Base-by-base conservation (phyloP, 2,329 filamentous ascomycete species). In the Fusarium zealandicum region DNA sequence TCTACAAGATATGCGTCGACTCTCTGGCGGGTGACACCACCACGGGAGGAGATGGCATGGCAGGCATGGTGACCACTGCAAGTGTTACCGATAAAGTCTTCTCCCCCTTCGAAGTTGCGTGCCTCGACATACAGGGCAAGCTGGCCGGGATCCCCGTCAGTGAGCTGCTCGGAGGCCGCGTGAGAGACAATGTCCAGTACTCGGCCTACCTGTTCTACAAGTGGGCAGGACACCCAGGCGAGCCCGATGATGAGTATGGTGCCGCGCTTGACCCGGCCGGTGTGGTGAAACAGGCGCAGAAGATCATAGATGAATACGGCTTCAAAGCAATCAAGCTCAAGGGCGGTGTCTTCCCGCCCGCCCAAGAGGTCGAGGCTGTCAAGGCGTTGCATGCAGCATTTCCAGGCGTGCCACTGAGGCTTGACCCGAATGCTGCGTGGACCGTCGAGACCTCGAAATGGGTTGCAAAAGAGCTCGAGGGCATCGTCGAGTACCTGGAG, bases 1-100 rank as follows among this genome's bases (percentile, higher is more conserved):
- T 93, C 60, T 93, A 93, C 75, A 87, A 91, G 62, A 90, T 87
- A 2, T 96, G 96, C 69, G 80, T 92, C 74, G 88, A 93, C 51
- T 90, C 90, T 0, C 68, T 76, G 0, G 89, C 89, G 3, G 86
- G 82, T 41, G 90, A 65, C 32, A 66, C 54, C 25, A 64, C 31
- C 10, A 65, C 59, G 6, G 64, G 64, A 4, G 90, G 36, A 33
- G 84, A 87, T 64, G 91, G 89, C 52, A 75, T 92, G 38, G 80
- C 82, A 1, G 70, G 65, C 22, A 73, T 78, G 74, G 75, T 78
- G 10, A 77, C 74, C 3, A 76, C 74, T 0, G 75, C 75, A 1
- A 76, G 73, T 2, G 71, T 73, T 1, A 57, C 65, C 5, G 75
- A 77, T 31, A 78, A 78, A 38, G 70, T 77, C 43, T 78, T 76